A percentile compares a stretch with the other conserved stretches of the same genome.
These are phyloP conservation scores for Ailanthus altissimus DNA, from an alignment of 345 rosid species.

Conservation along the genomic window DNA sequence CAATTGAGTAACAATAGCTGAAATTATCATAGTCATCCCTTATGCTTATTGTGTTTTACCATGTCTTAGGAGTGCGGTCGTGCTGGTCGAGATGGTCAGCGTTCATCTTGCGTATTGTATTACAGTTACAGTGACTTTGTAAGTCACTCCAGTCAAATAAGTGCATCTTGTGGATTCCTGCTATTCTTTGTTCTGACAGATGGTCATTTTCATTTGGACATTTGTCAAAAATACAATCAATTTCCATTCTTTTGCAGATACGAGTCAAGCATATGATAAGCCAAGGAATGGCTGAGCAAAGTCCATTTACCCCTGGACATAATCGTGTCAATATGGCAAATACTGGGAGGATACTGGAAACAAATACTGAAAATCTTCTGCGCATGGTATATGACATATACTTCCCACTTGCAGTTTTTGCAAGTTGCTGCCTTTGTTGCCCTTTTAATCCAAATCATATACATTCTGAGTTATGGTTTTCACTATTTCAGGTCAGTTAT, in stretches of 20 bases:
- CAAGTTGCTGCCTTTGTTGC: not conserved
- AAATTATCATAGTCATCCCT: not conserved
- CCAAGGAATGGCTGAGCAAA: conserved; percentile 84
- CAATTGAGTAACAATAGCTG: not conserved
- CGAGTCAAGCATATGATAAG: conserved; percentile 93
- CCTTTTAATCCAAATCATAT: conserved; percentile 13
- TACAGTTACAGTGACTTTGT: conserved; percentile 96
- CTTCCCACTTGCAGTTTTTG: conserved; percentile 11
- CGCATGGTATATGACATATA: conserved; percentile 61
- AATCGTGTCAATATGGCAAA: conserved; percentile 50
- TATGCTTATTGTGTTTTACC: conserved; percentile 19
- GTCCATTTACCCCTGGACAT: conserved; percentile 60
- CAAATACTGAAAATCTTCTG: conserved; percentile 84
- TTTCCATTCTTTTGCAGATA: conserved; percentile 53
- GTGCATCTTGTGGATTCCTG: conserved; percentile 20
- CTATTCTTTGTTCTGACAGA: not conserved
- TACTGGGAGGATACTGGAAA: conserved; percentile 81
- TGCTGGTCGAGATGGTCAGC: conserved; percentile 97
- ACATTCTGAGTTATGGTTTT: conserved; percentile 20
- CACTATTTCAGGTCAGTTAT: conserved; percentile 76
- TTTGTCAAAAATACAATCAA: too few relatives aligned
- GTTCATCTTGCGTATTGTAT: conserved; percentile 86
- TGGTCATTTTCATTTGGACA: conserved; percentile 4
- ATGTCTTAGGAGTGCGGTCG: conserved; percentile 89
- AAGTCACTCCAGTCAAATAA: conserved; percentile 35